A percentile compares a stretch with the other conserved stretches of the same genome.
Conservation (phyloP, 1,284 basidiomycete genomes). For the Melanopsichium pennsylvanicum region DNA sequence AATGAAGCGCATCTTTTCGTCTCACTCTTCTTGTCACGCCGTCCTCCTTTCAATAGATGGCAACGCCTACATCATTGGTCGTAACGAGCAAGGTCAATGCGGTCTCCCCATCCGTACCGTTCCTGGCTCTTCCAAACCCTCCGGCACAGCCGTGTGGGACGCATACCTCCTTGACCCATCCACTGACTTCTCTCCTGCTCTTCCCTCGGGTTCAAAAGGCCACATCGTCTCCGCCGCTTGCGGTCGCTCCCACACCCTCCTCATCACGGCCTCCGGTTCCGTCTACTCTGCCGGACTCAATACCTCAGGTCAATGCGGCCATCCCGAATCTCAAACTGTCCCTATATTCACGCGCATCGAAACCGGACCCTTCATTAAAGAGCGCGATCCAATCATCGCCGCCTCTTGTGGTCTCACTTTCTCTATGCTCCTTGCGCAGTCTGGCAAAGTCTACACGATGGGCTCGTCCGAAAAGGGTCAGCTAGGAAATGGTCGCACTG, state of each 20-base stretch:
- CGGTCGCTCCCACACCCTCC: constrained; percentile 80
- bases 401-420: constrained; percentile 84
- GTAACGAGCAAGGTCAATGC: constrained; percentile 71
- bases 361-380: constrained; percentile 68
- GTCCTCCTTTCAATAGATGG: constrained; percentile 70
- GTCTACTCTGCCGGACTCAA: constrained; percentile 87
- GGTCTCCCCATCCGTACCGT: constrained; percentile 50
- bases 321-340: constrained; percentile 73
- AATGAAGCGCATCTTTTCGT: constrained; percentile 48
- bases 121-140: constrained; percentile 62
- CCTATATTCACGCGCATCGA: constrained; percentile 76
- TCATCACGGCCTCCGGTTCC: constrained; percentile 81
- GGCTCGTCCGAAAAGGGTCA: constrained; percentile 93
- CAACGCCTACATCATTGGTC: constrained; percentile 84
- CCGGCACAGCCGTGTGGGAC: constrained; percentile 74
- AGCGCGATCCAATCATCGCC: constrained; percentile 74
- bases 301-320: constrained; percentile 84
- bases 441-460: constrained; percentile 82
- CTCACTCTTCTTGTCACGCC: constrained; percentile 50
- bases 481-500: constrained; percentile 86
- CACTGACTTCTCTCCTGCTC: constrained; percentile 58
- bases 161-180: constrained; percentile 67
- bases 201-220: constrained; percentile 73
- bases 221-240: constrained; percentile 82
- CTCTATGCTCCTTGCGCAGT: constrained; percentile 79